A percentile compares a stretch with the other conserved stretches of the same genome.
These are phyloP conservation scores for Torulaspora maleeae DNA, from an alignment of 805 yeast species.

Conservation along the genomic window DNA sequence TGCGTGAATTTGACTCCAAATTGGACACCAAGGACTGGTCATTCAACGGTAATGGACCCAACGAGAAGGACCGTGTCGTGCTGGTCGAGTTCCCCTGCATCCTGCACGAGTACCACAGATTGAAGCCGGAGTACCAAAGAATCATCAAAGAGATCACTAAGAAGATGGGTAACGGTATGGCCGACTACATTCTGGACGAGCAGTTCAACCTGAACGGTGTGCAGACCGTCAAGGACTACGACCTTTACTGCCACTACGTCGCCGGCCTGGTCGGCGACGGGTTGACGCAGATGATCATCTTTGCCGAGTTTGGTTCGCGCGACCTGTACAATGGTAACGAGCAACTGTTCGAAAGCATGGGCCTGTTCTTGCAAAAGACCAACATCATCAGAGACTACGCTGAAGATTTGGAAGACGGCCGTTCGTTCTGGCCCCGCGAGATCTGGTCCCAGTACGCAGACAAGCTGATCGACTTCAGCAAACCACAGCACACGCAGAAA, in stretches of 20 bases:
- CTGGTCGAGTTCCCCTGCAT: conserved; percentile 73
- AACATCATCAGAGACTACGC: conserved; percentile 92
- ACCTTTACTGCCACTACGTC: conserved; percentile 91
- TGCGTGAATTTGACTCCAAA: conserved; percentile 62
- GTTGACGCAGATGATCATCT: conserved; percentile 71
- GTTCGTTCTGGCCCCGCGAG: conserved; percentile 95
- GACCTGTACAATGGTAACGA: conserved; percentile 46
- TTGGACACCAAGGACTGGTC: conserved; percentile 71
- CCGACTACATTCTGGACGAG: conserved; percentile 77
- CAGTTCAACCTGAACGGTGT: conserved; percentile 78
- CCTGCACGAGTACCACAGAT: conserved; percentile 62
- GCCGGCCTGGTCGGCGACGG: conserved; percentile 99
- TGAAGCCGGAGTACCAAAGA: conserved; percentile 71
- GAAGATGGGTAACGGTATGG: conserved; percentile 98
- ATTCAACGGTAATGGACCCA: conserved; percentile 65
- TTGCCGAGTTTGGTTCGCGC: conserved; percentile 64
- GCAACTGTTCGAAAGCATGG: conserved; percentile 77
- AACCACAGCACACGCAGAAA: conserved; percentile 42
- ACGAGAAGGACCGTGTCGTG: conserved; percentile 77
- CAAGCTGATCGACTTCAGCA: conserved; percentile 54
- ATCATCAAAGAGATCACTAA: conserved; percentile 71
- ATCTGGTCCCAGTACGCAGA: conserved; percentile 82
- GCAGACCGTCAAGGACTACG: conserved; percentile 71
- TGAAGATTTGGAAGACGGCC: conserved; percentile 86
- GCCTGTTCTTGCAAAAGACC: conserved; percentile 89